Evolutionary conservation across 805 yeast species (phyloP).

Genomic region (Wickerhamiella brachini): DNA sequence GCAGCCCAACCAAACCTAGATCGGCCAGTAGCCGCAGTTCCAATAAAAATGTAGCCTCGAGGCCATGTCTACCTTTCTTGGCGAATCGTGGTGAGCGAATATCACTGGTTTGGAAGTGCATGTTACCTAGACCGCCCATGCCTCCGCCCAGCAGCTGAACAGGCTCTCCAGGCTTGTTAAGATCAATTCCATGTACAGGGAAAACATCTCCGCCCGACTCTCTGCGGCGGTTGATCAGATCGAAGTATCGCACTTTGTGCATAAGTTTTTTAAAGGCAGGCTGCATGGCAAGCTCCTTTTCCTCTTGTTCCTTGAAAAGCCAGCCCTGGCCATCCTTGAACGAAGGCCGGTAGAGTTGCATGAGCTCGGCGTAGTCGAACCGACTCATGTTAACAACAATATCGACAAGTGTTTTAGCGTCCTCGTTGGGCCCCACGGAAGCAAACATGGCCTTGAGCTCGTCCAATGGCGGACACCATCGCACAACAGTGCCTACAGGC

Average conservation of each 20-base stretch:
- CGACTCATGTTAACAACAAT: conserved; percentile 14
- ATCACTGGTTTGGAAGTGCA: conserved; percentile 76
- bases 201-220: conserved; percentile 56
- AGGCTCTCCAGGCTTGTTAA: conserved; percentile 48
- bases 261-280: conserved; percentile 56
- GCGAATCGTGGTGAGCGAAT: conserved; percentile 86
- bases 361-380: conserved; percentile 12
- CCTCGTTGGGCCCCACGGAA: conserved; percentile 15
- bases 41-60: conserved; percentile 54
- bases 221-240: conserved; percentile 38
- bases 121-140: conserved; percentile 87
- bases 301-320: conserved; percentile 69
- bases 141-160: conserved; percentile 70
- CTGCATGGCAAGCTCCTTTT: conserved; percentile 50
- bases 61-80: conserved; percentile 59
- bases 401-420: conserved; percentile 4
- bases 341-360: conserved; percentile 50
- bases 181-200: conserved; percentile 74
- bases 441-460: conserved; percentile 9
- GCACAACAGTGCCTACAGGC: conserved; percentile 80
- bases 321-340: conserved; percentile 70
- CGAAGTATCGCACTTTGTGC: conserved; percentile 51
- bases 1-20: conserved; percentile 85
- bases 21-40: conserved; percentile 87
- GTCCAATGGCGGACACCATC: conserved; percentile 36